Conservation (phyloP, 2,329 filamentous ascomycete species). For the Xylaria polymorpha region DNA sequence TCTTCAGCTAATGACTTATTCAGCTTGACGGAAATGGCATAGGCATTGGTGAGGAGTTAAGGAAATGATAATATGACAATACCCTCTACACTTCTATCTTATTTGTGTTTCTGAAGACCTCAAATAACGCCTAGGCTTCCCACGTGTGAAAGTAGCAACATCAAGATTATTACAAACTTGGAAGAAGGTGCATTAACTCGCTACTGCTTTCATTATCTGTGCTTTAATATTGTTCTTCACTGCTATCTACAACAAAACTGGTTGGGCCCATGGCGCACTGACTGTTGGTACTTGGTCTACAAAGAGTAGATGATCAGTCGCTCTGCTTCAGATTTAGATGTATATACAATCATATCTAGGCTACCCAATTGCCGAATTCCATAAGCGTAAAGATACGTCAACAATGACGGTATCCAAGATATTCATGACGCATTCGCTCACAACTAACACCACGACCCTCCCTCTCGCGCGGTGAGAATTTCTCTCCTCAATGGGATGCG, state of each 20-base stretch:
- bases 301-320: background rate
- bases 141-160: no score
- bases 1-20: constrained; percentile 24
- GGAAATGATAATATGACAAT: constrained; percentile 24
- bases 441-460: background rate
- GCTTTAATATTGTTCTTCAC: background rate
- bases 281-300: background rate
- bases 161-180: no score
- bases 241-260: no score
- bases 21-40: constrained; percentile 18
- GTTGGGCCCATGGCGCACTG: no score
- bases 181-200: background rate
- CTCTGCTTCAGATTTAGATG: background rate
- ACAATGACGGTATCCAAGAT: constrained; percentile 1
- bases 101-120: background rate
- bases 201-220: background rate
- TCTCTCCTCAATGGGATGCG: background rate
- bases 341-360: constrained; percentile 19
- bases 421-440: background rate
- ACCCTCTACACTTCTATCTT: background rate
- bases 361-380: background rate
- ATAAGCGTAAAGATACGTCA: background rate
- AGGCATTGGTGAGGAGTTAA: constrained; percentile 35
- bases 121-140: no score
- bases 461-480: no score